Evolutionary conservation across 2,329 filamentous ascomycete species (phyloP).

Genomic region (Stemphylium beticola): DNA sequence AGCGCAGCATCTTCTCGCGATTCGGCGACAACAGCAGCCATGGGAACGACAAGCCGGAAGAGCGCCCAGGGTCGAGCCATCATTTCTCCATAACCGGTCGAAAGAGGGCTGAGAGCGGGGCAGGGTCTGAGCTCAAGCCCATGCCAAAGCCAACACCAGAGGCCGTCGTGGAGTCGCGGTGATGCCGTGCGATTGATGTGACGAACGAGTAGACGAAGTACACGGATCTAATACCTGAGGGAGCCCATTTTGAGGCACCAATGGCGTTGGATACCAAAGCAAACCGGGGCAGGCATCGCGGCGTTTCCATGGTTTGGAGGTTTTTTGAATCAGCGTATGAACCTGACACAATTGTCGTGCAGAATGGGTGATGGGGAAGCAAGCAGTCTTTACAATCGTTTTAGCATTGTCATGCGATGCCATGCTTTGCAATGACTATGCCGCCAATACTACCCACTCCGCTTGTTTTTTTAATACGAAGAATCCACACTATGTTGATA

Average conservation of each 20-base stretch:
- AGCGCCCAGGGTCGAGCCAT: slow-evolving; percentile 54
- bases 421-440: too few species aligned
- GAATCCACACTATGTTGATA: too few species aligned
- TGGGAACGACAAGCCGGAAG: slow-evolving; percentile 41
- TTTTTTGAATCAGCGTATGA: too few species aligned
- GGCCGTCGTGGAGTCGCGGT: slow-evolving; percentile 35
- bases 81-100: slow-evolving; percentile 72
- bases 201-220: slow-evolving; percentile 5
- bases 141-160: slow-evolving; percentile 57
- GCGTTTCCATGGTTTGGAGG: background rate
- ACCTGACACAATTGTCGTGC: background rate
- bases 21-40: slow-evolving; percentile 66
- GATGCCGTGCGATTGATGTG: slow-evolving; percentile 1
- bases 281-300: background rate
- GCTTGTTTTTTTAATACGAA: too few species aligned
- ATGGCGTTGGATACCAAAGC: background rate
- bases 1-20: slow-evolving; percentile 79
- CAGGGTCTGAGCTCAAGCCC: slow-evolving; percentile 73
- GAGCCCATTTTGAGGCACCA: background rate
- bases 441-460: too few species aligned
- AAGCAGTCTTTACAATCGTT: too few species aligned
- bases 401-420: too few species aligned
- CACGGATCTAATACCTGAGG: background rate
- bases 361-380: background rate
- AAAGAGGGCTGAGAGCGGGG: slow-evolving; percentile 71